phyloP scores from a whole-genome alignment of 1,284 basidiomycete species.

The Inonotus hispidus region DNA sequence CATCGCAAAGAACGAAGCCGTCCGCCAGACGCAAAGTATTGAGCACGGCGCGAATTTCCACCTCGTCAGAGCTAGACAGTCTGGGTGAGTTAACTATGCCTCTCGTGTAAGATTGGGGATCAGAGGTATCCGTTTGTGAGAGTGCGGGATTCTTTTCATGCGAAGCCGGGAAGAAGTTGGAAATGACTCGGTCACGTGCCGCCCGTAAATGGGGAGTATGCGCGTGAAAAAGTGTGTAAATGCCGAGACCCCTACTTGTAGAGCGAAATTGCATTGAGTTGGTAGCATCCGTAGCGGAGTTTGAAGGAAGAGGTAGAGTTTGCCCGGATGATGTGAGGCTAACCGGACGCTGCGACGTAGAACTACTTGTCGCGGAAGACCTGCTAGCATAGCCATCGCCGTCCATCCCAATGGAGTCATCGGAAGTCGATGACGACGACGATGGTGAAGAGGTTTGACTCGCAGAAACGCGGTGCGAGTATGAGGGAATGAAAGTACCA shows the following conservation, averaged over 20 bases:
- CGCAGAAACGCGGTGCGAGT: not conserved
- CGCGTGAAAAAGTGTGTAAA: constrained; percentile 17
- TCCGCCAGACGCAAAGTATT: not conserved
- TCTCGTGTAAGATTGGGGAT: not conserved
- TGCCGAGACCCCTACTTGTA: constrained; percentile 11
- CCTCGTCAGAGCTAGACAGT: not conserved
- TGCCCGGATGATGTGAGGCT: not conserved
- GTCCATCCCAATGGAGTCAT: not conserved
- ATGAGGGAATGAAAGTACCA: not conserved
- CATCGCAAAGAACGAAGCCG: constrained; percentile 10
- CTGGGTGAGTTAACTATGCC: not conserved
- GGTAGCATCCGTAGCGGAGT: not conserved
- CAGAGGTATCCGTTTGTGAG: not conserved
- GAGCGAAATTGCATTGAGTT: too few species aligned
- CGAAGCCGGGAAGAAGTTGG: constrained; percentile 5
- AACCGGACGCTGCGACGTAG: not conserved
- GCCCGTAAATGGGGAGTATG: constrained; percentile 3
- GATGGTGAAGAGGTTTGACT: not conserved
- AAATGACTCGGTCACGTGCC: constrained; percentile 11
- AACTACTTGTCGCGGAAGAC: constrained; percentile 9
- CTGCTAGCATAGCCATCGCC: constrained; percentile 3
- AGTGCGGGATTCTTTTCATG: not conserved
- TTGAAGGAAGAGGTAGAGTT: not conserved
- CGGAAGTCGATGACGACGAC: not conserved
- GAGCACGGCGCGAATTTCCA: not conserved